phyloP scores from a whole-genome alignment of 805 yeast species.

The Scheffersomyces lignosus region DNA sequence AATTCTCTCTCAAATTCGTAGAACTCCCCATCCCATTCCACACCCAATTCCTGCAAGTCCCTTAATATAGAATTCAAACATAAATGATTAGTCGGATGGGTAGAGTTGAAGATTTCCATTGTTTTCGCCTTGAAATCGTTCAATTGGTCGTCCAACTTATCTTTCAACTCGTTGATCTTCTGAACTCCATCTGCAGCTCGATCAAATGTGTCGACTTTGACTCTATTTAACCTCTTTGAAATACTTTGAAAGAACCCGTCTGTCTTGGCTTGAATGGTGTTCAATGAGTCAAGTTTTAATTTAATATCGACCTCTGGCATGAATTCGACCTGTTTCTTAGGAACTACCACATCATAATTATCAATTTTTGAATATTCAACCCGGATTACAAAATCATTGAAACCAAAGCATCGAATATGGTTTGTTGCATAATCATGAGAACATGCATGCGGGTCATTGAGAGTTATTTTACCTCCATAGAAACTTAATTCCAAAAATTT shows the following conservation, averaged over 20 bases:
- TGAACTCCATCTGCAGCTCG: conserved; percentile 66
- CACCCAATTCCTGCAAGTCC: conserved; percentile 76
- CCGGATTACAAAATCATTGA: conserved; percentile 72
- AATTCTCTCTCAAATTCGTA: conserved; percentile 73
- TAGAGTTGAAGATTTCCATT: conserved; percentile 51
- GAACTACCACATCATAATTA: conserved; percentile 75
- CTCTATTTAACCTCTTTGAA: conserved; percentile 63
- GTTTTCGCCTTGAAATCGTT: conserved; percentile 44
- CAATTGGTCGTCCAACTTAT: conserved; percentile 52
- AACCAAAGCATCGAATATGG: conserved; percentile 82
- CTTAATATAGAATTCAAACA: conserved; percentile 69
- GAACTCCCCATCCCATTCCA: conserved; percentile 84
- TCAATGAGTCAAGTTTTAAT: conserved; percentile 63
- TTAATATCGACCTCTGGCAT: conserved; percentile 67
- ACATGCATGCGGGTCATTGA: conserved; percentile 52
- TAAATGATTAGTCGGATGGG: conserved; percentile 65
- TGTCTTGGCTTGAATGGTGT: conserved; percentile 53
- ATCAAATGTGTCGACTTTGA: conserved; percentile 74
- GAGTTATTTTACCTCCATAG: conserved; percentile 49
- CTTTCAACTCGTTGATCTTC: conserved; percentile 58
- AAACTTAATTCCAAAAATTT: conserved; percentile 85
- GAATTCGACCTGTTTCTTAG: conserved; percentile 70
- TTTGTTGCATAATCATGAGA: conserved; percentile 78
- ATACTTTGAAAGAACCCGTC: conserved; percentile 71
- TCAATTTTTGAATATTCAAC: conserved; percentile 78